A percentile compares a stretch with the other conserved stretches of the same genome.
Evolutionary conservation across 139 green algal genomes (phyloP).

Genomic region (Chlamydomonas sphaeroides): DNA sequence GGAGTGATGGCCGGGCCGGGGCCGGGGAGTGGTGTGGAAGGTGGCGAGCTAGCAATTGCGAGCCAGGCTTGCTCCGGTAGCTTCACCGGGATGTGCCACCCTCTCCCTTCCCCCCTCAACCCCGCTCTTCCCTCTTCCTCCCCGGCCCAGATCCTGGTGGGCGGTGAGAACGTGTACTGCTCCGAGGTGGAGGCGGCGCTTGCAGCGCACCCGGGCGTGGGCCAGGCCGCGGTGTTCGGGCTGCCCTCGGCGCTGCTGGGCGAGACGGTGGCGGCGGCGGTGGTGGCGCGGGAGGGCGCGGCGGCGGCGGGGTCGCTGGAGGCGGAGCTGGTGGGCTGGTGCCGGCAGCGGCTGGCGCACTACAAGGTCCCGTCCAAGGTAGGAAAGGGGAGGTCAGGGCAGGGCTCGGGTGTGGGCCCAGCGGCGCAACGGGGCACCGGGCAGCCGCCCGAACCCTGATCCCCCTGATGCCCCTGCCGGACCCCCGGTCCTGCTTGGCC

Average conservation of each 20-base stretch:
- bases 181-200: slow-evolving; percentile 90
- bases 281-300: slow-evolving; percentile 39
- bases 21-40: no score
- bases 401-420: no score
- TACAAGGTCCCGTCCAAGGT: slow-evolving; percentile 82
- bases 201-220: slow-evolving; percentile 69
- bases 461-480: no score
- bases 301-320: neutral
- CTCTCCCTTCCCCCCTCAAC: no score
- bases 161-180: slow-evolving; percentile 92
- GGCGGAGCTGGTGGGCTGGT: slow-evolving; percentile 77
- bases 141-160: slow-evolving; percentile 65
- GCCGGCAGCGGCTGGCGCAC: slow-evolving; percentile 68
- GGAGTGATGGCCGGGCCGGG: no score
- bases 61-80: no score
- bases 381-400: neutral
- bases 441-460: no score
- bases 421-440: no score
- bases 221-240: slow-evolving; percentile 83
- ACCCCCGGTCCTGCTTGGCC: no score
- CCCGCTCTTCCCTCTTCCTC: no score
- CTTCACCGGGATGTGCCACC: no score
- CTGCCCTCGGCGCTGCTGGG: slow-evolving; percentile 81
- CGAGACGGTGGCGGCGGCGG: slow-evolving; percentile 71
- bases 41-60: no score